Evolutionary conservation across 768 basidiomycete species (phyloP).

Genomic region (Psilocybe cyanescens): DNA sequence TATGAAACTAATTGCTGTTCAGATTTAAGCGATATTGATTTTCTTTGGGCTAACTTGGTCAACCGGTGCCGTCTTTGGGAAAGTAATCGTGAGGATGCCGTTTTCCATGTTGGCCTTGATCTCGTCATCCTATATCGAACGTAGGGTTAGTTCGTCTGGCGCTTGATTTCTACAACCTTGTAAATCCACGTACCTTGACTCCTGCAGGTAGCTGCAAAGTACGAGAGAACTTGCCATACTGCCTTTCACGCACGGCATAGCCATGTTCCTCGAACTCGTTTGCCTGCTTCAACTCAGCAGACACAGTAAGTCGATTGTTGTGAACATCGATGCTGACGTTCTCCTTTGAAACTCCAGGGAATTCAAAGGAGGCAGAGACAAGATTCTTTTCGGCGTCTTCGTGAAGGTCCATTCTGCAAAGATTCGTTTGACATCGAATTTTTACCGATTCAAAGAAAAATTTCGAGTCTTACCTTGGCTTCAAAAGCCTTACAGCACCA

Average conservation of each 20-base stretch:
- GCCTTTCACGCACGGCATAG: slow-evolving; percentile 51
- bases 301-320: slow-evolving; percentile 51
- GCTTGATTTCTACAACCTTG: background rate
- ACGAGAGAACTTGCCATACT: slow-evolving; percentile 48
- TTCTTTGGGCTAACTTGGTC: slow-evolving; percentile 30
- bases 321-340: slow-evolving; percentile 55
- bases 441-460: background rate
- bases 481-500: slow-evolving; percentile 25
- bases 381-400: slow-evolving; percentile 48
- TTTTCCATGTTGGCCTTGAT: slow-evolving; percentile 48
- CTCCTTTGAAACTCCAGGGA: slow-evolving; percentile 57
- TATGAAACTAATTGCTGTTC: no score
- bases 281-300: slow-evolving; percentile 46
- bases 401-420: slow-evolving; percentile 55
- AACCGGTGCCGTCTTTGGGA: slow-evolving; percentile 48
- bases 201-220: slow-evolving; percentile 53
- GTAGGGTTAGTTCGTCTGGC: slow-evolving; percentile 10
- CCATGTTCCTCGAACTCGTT: slow-evolving; percentile 36
- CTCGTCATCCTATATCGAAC: slow-evolving; percentile 31
- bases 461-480: slow-evolving; percentile 33
- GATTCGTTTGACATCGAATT: background rate
- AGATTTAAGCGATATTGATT: slow-evolving; percentile 26
- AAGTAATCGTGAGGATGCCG: slow-evolving; percentile 55
- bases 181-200: slow-evolving; percentile 47
- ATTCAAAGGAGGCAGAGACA: slow-evolving; percentile 60